Evolutionary conservation across 169 alveolate species (phyloP), one percentile per base, ranked within the genome.

Genomic region (Eimeria sp.): DNA sequence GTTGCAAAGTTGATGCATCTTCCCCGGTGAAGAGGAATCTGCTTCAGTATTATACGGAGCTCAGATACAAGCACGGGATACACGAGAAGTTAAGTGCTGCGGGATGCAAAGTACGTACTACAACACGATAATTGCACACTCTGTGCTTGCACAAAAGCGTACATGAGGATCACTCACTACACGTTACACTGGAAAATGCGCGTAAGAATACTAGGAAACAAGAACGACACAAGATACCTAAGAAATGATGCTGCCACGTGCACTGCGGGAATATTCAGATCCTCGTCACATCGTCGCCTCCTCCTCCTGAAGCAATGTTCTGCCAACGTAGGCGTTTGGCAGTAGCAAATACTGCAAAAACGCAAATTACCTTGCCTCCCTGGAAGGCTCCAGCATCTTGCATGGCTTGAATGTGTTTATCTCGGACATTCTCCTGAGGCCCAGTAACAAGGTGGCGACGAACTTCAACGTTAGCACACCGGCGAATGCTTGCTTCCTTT

Each of bases 331-430:
- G 40, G 57, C 57, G 14, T 16, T 30, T 0, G 9, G 51, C 51
- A 70, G 51, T 49, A 73, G 83, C 16, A 5, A 10, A 67, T 6
- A 73, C 5, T 73, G 57, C 54, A 54, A 34, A 40, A 34, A 20
- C 9, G 57, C 83, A 73, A 51, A 47, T 78, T 54, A 84, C 92
- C 92, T 54, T 78, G 30, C 61, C 75, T 7, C 92, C 72, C 43
- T 84, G 92, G 57, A 84, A 84, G 20, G 92, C 92, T 84, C 92
- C 92, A 84, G 92, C 92, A 27, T 61, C 75, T 76, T 54, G 72
- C 92, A 84, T 84, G 43, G 72, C 92, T 57, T 84, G 92, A 34
- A 84, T 84, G 92, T 84, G 92, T 58, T 84, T 57, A 58, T 57
- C 78, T 63, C 92, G 78, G 40, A 84, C 72, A 54, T 84, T 84